These are phyloP conservation scores for Apium graveolens DNA, from an alignment of 129 eudicot species.

Conservation along the genomic window DNA sequence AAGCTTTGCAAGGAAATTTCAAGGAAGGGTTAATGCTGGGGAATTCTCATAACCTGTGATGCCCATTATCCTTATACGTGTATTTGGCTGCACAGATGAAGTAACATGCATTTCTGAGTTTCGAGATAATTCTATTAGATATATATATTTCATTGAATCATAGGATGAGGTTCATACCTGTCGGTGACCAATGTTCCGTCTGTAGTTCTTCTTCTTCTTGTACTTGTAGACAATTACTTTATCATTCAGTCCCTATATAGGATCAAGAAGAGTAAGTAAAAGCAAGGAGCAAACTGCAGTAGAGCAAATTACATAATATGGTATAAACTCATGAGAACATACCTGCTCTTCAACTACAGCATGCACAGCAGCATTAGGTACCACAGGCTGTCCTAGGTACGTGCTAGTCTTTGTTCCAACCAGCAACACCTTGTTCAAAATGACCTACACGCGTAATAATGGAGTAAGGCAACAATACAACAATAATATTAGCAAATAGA, in stretches of 20 bases:
- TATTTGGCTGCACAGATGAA: slow-evolving; percentile 63
- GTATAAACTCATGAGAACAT: neutral
- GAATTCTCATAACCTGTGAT: slow-evolving; percentile 79
- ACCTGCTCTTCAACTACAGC: slow-evolving; percentile 98
- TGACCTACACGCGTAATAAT: slow-evolving; percentile 38
- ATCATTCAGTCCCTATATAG: slow-evolving; percentile 51
- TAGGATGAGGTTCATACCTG: slow-evolving; percentile 44
- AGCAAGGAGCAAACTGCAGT: slow-evolving; percentile 11
- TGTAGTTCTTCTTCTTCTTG: slow-evolving; percentile 84
- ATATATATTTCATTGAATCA: neutral
- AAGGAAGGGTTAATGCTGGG: slow-evolving; percentile 48
- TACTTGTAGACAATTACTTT: slow-evolving; percentile 86
- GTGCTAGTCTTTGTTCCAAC: slow-evolving; percentile 80
- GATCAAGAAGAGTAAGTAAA: neutral
- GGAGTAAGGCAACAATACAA: neutral
- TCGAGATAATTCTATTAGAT: neutral
- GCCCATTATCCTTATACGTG: slow-evolving; percentile 74
- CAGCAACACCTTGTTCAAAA: slow-evolving; percentile 80
- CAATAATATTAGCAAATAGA: neutral
- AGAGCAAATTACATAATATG: neutral
- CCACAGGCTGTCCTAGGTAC: slow-evolving; percentile 73
- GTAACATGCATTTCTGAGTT: slow-evolving; percentile 3
- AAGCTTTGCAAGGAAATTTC: neutral
- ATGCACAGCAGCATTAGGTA: slow-evolving; percentile 88
- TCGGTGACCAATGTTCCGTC: slow-evolving; percentile 87